Evolutionary conservation across 177 flowering plant species (phyloP).

Genomic region (Vitis hybrid): DNA sequence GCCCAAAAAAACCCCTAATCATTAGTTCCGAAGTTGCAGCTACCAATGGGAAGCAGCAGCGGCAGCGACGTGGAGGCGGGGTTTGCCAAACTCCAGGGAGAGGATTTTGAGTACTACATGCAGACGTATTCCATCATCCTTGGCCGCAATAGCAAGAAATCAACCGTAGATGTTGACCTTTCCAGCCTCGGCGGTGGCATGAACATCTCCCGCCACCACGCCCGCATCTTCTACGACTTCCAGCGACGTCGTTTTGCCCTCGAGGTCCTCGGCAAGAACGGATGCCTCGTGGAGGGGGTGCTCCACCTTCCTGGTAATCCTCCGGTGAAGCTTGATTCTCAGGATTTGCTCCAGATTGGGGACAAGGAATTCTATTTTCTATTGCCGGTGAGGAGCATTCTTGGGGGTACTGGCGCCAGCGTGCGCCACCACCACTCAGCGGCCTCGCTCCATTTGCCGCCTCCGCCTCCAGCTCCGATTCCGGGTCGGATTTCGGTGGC

Average conservation of each 20-base stretch:
- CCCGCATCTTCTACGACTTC: slow-evolving; percentile 99
- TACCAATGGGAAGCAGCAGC: not conserved
- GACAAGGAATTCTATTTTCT: slow-evolving; percentile 95
- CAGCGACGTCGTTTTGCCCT: slow-evolving; percentile 88
- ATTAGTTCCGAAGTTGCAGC: too few species aligned
- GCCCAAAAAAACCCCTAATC: too few species aligned
- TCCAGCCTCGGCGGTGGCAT: slow-evolving; percentile 93
- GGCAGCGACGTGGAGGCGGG: slow-evolving; percentile 90
- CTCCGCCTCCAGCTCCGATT: not conserved
- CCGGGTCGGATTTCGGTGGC: slow-evolving; percentile 7
- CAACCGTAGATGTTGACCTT: slow-evolving; percentile 89
- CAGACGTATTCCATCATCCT: slow-evolving; percentile 94
- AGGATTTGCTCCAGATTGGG: slow-evolving; percentile 90
- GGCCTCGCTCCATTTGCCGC: slow-evolving; percentile 15
- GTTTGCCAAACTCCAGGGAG: slow-evolving; percentile 97
- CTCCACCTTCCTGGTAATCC: slow-evolving; percentile 87
- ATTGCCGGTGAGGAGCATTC: slow-evolving; percentile 69
- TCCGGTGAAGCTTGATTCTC: slow-evolving; percentile 89
- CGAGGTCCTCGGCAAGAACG: slow-evolving; percentile 92
- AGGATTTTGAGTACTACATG: slow-evolving; percentile 99
- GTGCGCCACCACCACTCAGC: slow-evolving; percentile 1
- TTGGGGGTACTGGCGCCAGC: slow-evolving; percentile 45
- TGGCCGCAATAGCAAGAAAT: slow-evolving; percentile 89
- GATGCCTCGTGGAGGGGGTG: slow-evolving; percentile 88
- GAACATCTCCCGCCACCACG: slow-evolving; percentile 99